Conservation (phyloP, 306 rosid genomes). For the Cyclanthera cordifolia region DNA sequence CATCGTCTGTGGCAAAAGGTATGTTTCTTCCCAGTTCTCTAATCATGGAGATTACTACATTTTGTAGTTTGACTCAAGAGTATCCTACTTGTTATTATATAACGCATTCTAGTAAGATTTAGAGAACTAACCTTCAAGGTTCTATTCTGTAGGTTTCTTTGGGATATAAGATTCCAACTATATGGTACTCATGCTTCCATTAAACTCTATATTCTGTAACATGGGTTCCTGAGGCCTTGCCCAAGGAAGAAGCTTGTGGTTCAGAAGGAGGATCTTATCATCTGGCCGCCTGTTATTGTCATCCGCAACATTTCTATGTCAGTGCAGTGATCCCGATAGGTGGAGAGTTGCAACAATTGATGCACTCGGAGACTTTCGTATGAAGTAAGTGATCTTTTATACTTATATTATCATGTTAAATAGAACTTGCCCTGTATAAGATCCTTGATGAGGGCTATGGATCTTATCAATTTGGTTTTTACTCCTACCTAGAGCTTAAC, state of each 20-base stretch:
- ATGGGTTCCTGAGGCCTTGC: constrained; percentile 74
- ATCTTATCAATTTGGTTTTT: not conserved
- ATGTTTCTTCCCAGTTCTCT: constrained; percentile 47
- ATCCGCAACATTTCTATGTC: constrained; percentile 68
- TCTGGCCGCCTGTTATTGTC: constrained; percentile 81
- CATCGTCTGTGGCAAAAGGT: constrained; percentile 92
- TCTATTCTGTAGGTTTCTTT: constrained; percentile 12
- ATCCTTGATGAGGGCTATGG: not conserved
- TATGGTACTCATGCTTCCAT: not conserved
- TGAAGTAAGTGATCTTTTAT: constrained; percentile 48
- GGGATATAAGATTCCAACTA: not conserved
- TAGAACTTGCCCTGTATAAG: not conserved
- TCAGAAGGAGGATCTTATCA: constrained; percentile 86
- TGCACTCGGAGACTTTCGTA: constrained; percentile 67
- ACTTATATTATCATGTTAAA: not conserved
- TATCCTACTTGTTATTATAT: constrained; percentile 22
- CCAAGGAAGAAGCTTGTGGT: constrained; percentile 49
- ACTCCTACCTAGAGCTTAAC: no score
- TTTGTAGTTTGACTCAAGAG: constrained; percentile 31
- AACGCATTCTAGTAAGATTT: constrained; percentile 22
- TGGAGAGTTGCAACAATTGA: constrained; percentile 77
- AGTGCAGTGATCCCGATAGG: constrained; percentile 48
- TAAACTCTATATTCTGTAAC: constrained; percentile 55
- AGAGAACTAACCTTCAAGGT: constrained; percentile 22
- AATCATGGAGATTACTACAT: constrained; percentile 32